phyloP scores from a whole-genome alignment of 306 rosid genomes.

The Rosa rugosa region DNA sequence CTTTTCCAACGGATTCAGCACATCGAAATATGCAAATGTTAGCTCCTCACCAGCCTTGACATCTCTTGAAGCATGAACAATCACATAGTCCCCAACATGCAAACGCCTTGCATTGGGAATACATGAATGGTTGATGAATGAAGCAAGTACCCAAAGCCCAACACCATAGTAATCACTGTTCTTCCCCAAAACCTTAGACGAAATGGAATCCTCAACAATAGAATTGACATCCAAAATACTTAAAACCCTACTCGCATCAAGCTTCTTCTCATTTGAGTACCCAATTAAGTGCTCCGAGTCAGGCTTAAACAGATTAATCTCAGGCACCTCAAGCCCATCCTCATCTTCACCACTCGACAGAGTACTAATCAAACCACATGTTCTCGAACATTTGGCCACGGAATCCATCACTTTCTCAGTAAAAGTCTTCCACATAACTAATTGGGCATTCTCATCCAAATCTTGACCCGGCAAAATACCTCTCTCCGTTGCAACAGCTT shows the following conservation, averaged over 20 bases:
- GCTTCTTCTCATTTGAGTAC: slow-evolving; percentile 15
- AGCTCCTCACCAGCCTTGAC: slow-evolving; percentile 81
- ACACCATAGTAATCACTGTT: slow-evolving; percentile 70
- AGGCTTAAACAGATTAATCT: slow-evolving; percentile 52
- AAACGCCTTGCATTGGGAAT: slow-evolving; percentile 67
- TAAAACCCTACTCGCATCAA: slow-evolving; percentile 51
- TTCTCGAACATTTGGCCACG: slow-evolving; percentile 41
- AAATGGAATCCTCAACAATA: slow-evolving; percentile 64
- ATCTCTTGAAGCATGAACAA: slow-evolving; percentile 81
- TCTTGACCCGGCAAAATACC: slow-evolving; percentile 63
- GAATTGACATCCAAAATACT: slow-evolving; percentile 78
- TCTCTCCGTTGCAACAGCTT: slow-evolving; percentile 74
- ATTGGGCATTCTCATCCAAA: slow-evolving; percentile 66
- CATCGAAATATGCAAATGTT: slow-evolving; percentile 66
- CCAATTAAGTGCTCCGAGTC: slow-evolving; percentile 25
- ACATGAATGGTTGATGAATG: slow-evolving; percentile 84
- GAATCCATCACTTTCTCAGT: slow-evolving; percentile 51
- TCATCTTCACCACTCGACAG: slow-evolving; percentile 77
- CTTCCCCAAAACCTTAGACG: slow-evolving; percentile 69
- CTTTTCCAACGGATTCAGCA: slow-evolving; percentile 43
- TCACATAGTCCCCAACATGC: slow-evolving; percentile 75
- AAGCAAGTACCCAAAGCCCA: slow-evolving; percentile 76
- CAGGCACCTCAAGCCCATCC: slow-evolving; percentile 61
- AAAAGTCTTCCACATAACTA: slow-evolving; percentile 89
- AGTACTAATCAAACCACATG: slow-evolving; percentile 41